Percentiles rank a stretch among this genome's conserved stretches.
phyloP scores from a whole-genome alignment of 345 rosid species.

The Raphanus raphanistrum region DNA sequence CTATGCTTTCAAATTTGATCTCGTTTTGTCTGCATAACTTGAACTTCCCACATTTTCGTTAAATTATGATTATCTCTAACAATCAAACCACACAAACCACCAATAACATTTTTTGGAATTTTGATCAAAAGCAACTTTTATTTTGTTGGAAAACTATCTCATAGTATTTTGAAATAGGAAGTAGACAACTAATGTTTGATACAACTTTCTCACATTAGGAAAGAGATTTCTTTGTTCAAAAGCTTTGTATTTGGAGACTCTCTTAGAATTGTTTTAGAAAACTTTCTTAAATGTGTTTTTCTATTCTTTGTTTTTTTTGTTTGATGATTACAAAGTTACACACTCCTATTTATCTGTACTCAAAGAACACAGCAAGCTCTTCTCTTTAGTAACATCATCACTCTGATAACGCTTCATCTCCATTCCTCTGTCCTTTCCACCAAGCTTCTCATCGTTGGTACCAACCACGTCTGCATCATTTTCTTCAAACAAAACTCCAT shows the following conservation, averaged over 20 bases:
- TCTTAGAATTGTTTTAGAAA: no score
- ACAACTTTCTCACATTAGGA: not conserved
- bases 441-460: conserved; percentile 19
- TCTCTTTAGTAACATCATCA: conserved; percentile 41
- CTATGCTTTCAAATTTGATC: no score
- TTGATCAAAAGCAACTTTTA: no score
- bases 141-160: not conserved
- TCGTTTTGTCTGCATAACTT: no score
- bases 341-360: conserved; percentile 45
- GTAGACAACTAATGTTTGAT: no score
- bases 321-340: not conserved
- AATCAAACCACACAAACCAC: no score
- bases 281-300: not conserved
- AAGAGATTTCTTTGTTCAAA: no score
- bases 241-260: not conserved
- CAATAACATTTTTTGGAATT: no score
- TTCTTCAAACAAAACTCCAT: conserved; percentile 61
- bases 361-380: conserved; percentile 49
- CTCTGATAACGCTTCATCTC: conserved; percentile 42
- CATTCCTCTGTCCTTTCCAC: conserved; percentile 37
- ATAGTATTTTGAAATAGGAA: not conserved
- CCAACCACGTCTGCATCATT: conserved; percentile 23
- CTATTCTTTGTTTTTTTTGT: not conserved
- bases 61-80: no score
- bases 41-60: no score